Evolutionary conservation across 2,329 filamentous ascomycete genomes (phyloP).

Genomic region (Cladosporium halotolerans): DNA sequence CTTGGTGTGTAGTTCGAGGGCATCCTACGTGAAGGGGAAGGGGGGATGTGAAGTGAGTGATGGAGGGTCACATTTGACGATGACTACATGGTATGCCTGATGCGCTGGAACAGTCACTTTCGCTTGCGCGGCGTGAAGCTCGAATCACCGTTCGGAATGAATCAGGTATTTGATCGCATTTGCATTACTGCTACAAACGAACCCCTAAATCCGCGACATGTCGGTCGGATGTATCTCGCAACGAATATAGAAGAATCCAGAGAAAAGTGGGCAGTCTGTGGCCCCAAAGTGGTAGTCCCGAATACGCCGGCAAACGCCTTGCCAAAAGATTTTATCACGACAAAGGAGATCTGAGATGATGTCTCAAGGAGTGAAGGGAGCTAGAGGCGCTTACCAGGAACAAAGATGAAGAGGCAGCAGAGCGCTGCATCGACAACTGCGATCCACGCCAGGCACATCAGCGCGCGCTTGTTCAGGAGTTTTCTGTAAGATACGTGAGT

Average conservation of each 20-base stretch:
- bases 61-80: too few relatives aligned
- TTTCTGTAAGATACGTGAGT: conserved; percentile 40
- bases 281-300: neutral
- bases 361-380: neutral
- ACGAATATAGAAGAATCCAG: neutral
- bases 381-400: conserved; percentile 76
- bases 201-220: neutral
- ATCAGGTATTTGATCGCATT: neutral
- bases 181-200: neutral
- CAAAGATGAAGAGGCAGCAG: conserved; percentile 86
- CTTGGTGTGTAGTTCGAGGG: too few relatives aligned
- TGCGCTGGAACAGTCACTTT: too few relatives aligned
- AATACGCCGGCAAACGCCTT: neutral
- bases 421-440: conserved; percentile 72
- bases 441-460: conserved; percentile 74
- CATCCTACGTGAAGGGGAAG: too few relatives aligned
- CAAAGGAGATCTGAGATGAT: neutral
- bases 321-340: conserved; percentile 4
- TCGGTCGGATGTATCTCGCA: too few relatives aligned
- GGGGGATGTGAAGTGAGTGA: too few relatives aligned
- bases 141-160: too few relatives aligned
- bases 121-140: too few relatives aligned
- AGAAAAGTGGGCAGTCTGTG: neutral
- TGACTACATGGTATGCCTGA: too few relatives aligned
- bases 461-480: conserved; percentile 73